Conservation (phyloP, 495 filamentous ascomycete species). For the Hyaloscypha hepaticicola region DNA sequence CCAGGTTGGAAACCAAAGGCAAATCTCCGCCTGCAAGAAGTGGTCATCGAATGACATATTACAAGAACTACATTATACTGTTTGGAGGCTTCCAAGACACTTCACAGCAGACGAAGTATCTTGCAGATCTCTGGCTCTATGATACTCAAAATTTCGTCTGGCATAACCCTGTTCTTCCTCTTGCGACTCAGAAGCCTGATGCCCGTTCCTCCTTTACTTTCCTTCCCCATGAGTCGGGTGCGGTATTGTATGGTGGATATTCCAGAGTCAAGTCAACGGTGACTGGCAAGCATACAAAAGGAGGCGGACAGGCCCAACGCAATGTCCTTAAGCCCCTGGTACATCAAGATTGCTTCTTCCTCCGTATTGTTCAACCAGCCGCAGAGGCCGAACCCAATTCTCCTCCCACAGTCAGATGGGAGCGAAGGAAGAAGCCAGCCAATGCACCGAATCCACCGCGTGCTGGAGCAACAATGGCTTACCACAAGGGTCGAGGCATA, state of each 20-base stretch:
- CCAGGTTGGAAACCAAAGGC: slow-evolving; percentile 79
- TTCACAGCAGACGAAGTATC: slow-evolving; percentile 86
- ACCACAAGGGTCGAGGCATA: slow-evolving; percentile 89
- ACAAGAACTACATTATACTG: slow-evolving; percentile 76
- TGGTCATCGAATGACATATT: slow-evolving; percentile 94
- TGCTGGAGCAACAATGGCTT: slow-evolving; percentile 86
- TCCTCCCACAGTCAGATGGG: slow-evolving; percentile 78
- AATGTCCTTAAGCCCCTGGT: slow-evolving; percentile 80
- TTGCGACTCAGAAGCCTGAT: slow-evolving; percentile 82
- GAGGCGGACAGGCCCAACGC: slow-evolving; percentile 55
- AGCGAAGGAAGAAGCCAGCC: slow-evolving; percentile 85
- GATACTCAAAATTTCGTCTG: slow-evolving; percentile 70
- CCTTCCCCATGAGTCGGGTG: slow-evolving; percentile 83
- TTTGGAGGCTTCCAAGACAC: slow-evolving; percentile 95
- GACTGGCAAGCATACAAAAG: slow-evolving; percentile 57
- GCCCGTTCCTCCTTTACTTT: slow-evolving; percentile 87
- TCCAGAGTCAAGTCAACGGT: slow-evolving; percentile 76
- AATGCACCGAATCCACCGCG: slow-evolving; percentile 82
- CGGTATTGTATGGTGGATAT: slow-evolving; percentile 89
- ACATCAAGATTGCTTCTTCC: slow-evolving; percentile 92
- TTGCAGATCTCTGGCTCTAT: slow-evolving; percentile 66
- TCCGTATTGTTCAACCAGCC: slow-evolving; percentile 72
- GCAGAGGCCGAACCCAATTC: slow-evolving; percentile 59
- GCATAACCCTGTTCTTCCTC: slow-evolving; percentile 67
- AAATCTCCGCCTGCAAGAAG: slow-evolving; percentile 86